Conservation (phyloP, 2,329 filamentous ascomycete species). For the Coniochaeta sp. region DNA sequence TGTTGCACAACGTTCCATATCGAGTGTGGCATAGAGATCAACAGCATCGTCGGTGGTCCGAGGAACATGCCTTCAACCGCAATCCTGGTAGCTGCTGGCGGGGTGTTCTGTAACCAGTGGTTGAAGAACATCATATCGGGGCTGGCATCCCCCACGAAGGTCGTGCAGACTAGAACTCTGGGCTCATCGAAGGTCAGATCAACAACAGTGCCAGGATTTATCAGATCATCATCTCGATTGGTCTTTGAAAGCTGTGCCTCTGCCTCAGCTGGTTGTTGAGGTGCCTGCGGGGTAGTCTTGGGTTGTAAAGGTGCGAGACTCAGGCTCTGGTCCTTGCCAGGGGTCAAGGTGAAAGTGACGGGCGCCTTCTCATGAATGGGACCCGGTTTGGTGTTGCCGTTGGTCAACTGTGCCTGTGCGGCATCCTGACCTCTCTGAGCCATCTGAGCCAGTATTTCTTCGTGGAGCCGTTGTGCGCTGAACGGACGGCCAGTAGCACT, state of each 20-base stretch:
- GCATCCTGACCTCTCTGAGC: slow-evolving; percentile 37
- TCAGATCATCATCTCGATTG: slow-evolving; percentile 31
- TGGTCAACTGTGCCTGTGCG: slow-evolving; percentile 34
- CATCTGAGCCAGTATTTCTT: slow-evolving; percentile 45
- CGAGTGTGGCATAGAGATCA: slow-evolving; percentile 58
- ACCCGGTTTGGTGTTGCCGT: slow-evolving; percentile 33
- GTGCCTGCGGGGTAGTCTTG: slow-evolving; percentile 20
- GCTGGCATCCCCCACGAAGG: slow-evolving; percentile 58
- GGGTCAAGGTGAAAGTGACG: slow-evolving; percentile 48
- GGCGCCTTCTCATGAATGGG: slow-evolving; percentile 32
- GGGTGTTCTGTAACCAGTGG: slow-evolving; percentile 57
- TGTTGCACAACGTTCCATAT: slow-evolving; percentile 60
- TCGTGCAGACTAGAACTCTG: slow-evolving; percentile 59
- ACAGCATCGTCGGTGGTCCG: slow-evolving; percentile 57
- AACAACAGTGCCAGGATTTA: slow-evolving; percentile 40
- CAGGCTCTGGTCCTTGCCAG: slow-evolving; percentile 44
- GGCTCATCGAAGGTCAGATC: slow-evolving; percentile 56
- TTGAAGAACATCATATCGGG: slow-evolving; percentile 60
- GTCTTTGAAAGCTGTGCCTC: slow-evolving; percentile 17
- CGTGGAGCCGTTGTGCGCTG: slow-evolving; percentile 46
- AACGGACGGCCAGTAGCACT: slow-evolving; percentile 46
- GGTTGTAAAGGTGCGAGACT: slow-evolving; percentile 41
- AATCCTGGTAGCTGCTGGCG: slow-evolving; percentile 49
- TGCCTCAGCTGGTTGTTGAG: slow-evolving; percentile 20
- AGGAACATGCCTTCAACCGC: slow-evolving; percentile 62